Percentiles rank a stretch among this genome's conserved stretches.
Conservation (phyloP, 2,329 filamentous ascomycete genomes). For the Emydomyces testavorans region DNA sequence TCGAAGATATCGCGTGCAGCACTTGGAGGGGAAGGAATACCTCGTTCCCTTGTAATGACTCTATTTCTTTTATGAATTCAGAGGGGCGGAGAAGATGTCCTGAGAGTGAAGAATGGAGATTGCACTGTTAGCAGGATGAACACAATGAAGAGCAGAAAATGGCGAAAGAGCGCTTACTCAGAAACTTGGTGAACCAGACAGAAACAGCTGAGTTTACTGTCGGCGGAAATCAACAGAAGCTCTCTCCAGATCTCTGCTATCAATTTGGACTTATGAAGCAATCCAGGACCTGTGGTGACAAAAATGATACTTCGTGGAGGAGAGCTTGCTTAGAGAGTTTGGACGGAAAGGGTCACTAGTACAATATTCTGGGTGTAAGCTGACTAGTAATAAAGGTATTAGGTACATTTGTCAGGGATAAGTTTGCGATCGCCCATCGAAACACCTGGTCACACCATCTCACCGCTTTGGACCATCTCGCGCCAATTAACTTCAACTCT, state of each 20-base stretch:
- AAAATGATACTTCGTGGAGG: neutral
- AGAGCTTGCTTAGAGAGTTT: neutral
- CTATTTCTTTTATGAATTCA: too few relatives aligned
- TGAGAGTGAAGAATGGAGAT: neutral
- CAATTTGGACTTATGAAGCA: too few relatives aligned
- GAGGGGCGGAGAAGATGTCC: neutral
- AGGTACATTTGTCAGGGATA: constrained; percentile 3
- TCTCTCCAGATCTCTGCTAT: too few relatives aligned
- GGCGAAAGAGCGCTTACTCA: neutral
- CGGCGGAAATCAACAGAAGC: too few relatives aligned
- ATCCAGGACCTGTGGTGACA: too few relatives aligned
- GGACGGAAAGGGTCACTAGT: neutral
- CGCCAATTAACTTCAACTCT: constrained; percentile 4
- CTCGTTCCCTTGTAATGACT: too few relatives aligned
- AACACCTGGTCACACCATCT: constrained; percentile 7
- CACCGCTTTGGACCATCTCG: constrained; percentile 5
- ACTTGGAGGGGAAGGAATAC: neutral
- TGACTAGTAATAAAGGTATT: neutral
- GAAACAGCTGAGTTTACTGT: too few relatives aligned
- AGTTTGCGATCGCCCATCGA: constrained; percentile 1
- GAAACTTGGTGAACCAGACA: too few relatives aligned
- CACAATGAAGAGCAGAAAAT: neutral
- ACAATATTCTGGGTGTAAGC: neutral
- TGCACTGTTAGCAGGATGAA: neutral
- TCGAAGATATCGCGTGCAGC: neutral